Base-by-base conservation (phyloP, 139 green algal species). In the Chlorella ohadii region DNA sequence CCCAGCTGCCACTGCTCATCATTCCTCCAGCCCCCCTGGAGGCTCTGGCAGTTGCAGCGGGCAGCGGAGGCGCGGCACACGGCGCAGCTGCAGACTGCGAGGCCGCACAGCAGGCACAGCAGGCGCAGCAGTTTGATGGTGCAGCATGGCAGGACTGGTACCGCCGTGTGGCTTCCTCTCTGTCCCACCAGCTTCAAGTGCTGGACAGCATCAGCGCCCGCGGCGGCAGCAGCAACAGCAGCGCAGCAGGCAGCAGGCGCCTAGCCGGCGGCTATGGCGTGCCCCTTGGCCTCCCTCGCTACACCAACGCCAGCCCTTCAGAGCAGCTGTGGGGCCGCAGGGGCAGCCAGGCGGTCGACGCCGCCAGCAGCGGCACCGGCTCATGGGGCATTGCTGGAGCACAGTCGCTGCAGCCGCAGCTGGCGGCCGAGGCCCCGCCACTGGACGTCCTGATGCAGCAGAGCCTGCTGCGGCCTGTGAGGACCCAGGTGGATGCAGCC, bases 381-480 rank as follows among this genome's bases (percentile, higher is more conserved):
- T 23, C n/a, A 22, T 28, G 34, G 20, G 22, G 68, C 6, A 41
- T 41, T 4, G 19, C 73, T 20, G 20, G 15, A 36, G 16, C 28
- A 23, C 67, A 25, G 51, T 34, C 22, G 36, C 34, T 39, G 44
- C 80, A 56, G 34, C 55, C 55, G 16, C 17, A 23, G 47, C 68
- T 83, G 44, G 55, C 56, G 0, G 34, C 38, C 0, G 83, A 67
- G 39, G 75, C 83, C n/a, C 83, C 65, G 12, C 75, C 83, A 13
- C 75, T 87, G 68, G 36, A 36, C 4, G 75, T 64, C 15, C 74
- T 87, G 41, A 39, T 87, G 78, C 39, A 87, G 68, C 57, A 31
- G n/a, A 66, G 79, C 39, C 80, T 91, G 71, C 31, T 91, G 64
- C 41, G 63, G n/a, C 84, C 87, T 13, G 39, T 91, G 33, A 59